These are phyloP conservation scores for Coprinopsis strossmayeri DNA, from an alignment of 768 basidiomycete species.

Conservation along the genomic window DNA sequence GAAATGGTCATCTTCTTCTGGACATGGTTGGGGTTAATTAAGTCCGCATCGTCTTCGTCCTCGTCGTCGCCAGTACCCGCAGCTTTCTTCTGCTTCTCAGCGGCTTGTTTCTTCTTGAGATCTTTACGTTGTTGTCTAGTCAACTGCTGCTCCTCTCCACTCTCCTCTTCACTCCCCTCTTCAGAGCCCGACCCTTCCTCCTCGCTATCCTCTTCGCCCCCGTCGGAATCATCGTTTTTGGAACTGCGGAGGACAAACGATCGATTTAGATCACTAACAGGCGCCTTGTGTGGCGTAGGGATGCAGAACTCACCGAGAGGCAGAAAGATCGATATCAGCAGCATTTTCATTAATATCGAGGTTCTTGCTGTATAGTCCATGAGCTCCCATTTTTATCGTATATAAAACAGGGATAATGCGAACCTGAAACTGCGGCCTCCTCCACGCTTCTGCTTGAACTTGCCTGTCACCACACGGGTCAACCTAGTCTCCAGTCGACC, in stretches of 20 bases:
- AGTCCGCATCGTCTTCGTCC: constrained; percentile 57
- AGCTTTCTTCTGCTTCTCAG: constrained; percentile 33
- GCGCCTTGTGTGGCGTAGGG: too few relatives aligned
- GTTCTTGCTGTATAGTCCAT: constrained; percentile 6
- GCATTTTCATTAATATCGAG: neutral
- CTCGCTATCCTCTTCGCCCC: constrained; percentile 32
- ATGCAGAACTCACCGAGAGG: constrained; percentile 1
- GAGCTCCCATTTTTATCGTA: neutral
- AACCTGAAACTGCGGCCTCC: constrained; percentile 85
- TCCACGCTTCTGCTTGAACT: constrained; percentile 82
- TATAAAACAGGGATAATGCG: constrained; percentile 13
- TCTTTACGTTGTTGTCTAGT: constrained; percentile 69
- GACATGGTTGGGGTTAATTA: constrained; percentile 76
- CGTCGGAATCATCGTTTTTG: constrained; percentile 28
- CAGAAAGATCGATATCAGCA: neutral
- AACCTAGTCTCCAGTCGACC: neutral
- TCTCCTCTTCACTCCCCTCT: constrained; percentile 30
- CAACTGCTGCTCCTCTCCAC: constrained; percentile 50
- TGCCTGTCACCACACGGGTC: constrained; percentile 36
- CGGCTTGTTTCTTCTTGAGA: constrained; percentile 75
- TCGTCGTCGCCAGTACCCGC: constrained; percentile 33
- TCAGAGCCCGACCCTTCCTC: constrained; percentile 35
- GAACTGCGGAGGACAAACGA: neutral
- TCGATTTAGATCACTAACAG: too few relatives aligned
- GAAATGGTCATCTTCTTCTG: constrained; percentile 70